Base-by-base conservation (phyloP, 2,329 filamentous ascomycete species). In the Colletotrichum lini region DNA sequence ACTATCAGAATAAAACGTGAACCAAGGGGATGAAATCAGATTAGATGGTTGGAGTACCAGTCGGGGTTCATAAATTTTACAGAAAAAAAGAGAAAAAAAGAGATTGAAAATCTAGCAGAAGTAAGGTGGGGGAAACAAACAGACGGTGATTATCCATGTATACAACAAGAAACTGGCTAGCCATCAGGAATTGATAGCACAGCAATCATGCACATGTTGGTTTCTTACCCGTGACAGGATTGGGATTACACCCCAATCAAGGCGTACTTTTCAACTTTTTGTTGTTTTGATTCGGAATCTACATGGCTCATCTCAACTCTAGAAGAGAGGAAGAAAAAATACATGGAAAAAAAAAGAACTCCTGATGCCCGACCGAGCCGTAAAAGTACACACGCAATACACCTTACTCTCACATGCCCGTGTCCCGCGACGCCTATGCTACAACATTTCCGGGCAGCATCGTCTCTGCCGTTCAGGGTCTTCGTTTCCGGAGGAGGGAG, bases 301-400 rank as follows among this genome's bases (percentile, higher is more conserved):
- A 62, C 50, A 50, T 50, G 44, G 57, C 38, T 57, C 54, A 26
- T 44, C 30, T 35, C n/a, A 62, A 68, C 49, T 56, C 50, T 45
- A 38, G n/a, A 40, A 35, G 16, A 30, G 23, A 10, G 8, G 1
- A 35, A 35, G 30, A 35, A 35, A 8, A 35, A 35, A 9, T 35
- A 35, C 8, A 8, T 35, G 30, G 9, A 9, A 9, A 35, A 9
- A 9, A 9, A 63, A 26, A 23, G 50, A 62, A 56, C 44, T 62
- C 59, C 59, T 26, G 21, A 62, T 62, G 35, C 45, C 45, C 30
- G 40, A 38, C 45, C 9, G 5, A 62, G 8, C 35, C 35, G 45
- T 52, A 61, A 52, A 50, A 62, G 35, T 62, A 62, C 59, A 52
- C n/a, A 21, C 21, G 21, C 21, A 35, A 45, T 58, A 58, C 45